Conservation (phyloP, 306 rosid species). For the Spatholobus suberectus region DNA sequence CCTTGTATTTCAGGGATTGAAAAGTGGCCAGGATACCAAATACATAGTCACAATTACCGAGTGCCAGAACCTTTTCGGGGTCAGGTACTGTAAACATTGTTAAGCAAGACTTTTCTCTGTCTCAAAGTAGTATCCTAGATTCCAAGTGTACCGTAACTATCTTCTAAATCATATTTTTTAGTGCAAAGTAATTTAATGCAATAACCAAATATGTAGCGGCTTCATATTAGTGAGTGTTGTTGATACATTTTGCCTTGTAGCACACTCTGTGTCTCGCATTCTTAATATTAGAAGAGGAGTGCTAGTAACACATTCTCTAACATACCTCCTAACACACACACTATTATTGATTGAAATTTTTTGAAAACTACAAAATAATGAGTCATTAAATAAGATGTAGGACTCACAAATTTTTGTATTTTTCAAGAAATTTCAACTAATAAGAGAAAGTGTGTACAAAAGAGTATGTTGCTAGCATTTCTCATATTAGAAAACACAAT, state of each 20-base stretch:
- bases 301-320: too few species aligned
- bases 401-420: too few species aligned
- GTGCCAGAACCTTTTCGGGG: slow-evolving; percentile 39
- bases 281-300: too few species aligned
- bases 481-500: not conserved
- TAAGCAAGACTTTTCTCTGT: not conserved
- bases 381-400: too few species aligned
- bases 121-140: not conserved
- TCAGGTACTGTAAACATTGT: slow-evolving; percentile 26
- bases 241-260: not conserved
- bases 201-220: not conserved
- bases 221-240: not conserved
- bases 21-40: slow-evolving; percentile 45
- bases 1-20: slow-evolving; percentile 34
- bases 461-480: too few species aligned
- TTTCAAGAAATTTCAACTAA: too few species aligned
- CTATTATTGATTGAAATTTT: too few species aligned
- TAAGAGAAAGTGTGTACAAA: too few species aligned
- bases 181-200: not conserved
- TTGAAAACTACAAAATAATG: too few species aligned
- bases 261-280: not conserved
- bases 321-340: too few species aligned
- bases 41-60: slow-evolving; percentile 49
- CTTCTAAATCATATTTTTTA: not conserved
- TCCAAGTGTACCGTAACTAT: not conserved